Percentiles rank a stretch among this genome's conserved stretches.
Evolutionary conservation across 495 filamentous ascomycete genomes (phyloP).

Genomic region (Halenospora varia): DNA sequence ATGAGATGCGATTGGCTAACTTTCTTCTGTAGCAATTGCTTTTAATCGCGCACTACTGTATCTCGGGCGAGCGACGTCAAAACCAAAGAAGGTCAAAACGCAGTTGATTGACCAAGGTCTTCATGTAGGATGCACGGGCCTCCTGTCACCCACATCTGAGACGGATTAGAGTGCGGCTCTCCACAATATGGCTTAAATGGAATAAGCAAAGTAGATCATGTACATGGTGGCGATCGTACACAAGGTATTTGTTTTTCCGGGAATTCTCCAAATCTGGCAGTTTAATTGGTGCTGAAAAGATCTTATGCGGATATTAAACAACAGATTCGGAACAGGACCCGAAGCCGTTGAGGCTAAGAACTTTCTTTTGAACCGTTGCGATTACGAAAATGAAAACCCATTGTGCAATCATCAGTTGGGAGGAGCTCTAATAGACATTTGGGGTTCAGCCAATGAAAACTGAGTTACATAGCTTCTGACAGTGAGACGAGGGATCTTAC

Average conservation of each 20-base stretch:
- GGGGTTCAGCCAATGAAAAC: too few relatives aligned
- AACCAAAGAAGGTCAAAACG: background rate
- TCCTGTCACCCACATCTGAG: background rate
- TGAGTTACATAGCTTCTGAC: too few relatives aligned
- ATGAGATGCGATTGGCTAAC: background rate
- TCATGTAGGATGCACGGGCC: background rate
- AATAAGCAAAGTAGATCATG: too few relatives aligned
- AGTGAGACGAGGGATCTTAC: too few relatives aligned
- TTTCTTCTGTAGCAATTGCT: background rate
- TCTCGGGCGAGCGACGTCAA: too few relatives aligned
- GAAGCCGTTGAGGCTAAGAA: background rate
- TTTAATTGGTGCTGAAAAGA: background rate
- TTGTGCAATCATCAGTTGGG: too few relatives aligned
- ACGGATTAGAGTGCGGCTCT: background rate
- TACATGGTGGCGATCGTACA: too few relatives aligned
- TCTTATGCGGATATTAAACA: background rate
- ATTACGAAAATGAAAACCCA: background rate
- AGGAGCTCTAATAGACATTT: too few relatives aligned
- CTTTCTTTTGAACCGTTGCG: background rate
- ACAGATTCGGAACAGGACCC: background rate
- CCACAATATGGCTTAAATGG: too few relatives aligned
- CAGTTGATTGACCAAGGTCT: background rate
- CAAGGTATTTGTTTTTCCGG: background rate
- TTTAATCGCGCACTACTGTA: background rate
- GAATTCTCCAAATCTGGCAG: background rate